Conservation (phyloP, 805 yeast species). For the Barnettozyma siamensis region DNA sequence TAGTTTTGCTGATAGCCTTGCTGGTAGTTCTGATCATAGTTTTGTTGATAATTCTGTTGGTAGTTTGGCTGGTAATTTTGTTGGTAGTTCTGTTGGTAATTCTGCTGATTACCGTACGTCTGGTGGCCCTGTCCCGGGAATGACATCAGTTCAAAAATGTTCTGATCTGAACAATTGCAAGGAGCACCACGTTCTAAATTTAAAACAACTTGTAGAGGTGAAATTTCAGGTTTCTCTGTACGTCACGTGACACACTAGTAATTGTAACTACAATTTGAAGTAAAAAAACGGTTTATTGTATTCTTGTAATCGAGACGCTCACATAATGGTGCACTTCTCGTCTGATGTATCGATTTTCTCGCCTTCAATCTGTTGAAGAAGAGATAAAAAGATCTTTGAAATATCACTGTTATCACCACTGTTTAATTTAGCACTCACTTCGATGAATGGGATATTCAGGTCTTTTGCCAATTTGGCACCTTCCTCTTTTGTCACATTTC, state of each 20-base stretch:
- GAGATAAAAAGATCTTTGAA: slow-evolving; percentile 48
- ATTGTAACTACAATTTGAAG: too few relatives aligned
- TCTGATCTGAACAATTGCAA: too few relatives aligned
- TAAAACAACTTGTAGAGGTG: too few relatives aligned
- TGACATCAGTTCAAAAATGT: too few relatives aligned
- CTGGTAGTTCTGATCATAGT: too few relatives aligned
- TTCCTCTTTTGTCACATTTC: slow-evolving; percentile 58
- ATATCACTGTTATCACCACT: slow-evolving; percentile 75
- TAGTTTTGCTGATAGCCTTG: not conserved
- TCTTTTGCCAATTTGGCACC: slow-evolving; percentile 57
- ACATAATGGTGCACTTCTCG: slow-evolving; percentile 48
- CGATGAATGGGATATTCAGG: slow-evolving; percentile 68
- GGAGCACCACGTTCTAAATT: too few relatives aligned
- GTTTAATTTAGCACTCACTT: slow-evolving; percentile 77
- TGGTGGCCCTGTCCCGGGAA: not conserved
- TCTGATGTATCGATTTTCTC: slow-evolving; percentile 48
- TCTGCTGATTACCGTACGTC: not conserved
- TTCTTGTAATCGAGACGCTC: not conserved
- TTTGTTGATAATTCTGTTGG: not conserved
- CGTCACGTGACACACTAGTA: too few relatives aligned
- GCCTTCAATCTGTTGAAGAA: slow-evolving; percentile 57
- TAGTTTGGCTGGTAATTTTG: not conserved
- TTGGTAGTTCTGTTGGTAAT: not conserved
- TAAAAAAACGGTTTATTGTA: too few relatives aligned
- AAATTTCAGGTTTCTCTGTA: too few relatives aligned